These are phyloP conservation scores for Heritiera littoralis DNA, from an alignment of 345 rosid genomes.

Conservation along the genomic window DNA sequence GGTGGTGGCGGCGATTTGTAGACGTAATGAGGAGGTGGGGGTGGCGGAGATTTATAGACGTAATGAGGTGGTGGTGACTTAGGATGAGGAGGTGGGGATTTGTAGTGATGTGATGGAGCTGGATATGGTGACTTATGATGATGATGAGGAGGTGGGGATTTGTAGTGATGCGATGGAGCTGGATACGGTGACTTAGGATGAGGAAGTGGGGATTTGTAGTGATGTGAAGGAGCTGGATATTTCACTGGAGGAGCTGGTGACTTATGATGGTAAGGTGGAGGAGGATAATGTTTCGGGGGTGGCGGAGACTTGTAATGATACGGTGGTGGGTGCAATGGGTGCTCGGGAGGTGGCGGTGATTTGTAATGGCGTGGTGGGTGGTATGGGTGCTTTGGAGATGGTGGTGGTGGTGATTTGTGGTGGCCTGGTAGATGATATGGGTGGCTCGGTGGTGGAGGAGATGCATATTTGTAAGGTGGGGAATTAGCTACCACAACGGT, in stretches of 20 bases:
- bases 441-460: background rate
- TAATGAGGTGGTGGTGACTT: no score
- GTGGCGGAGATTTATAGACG: background rate
- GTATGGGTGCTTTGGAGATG: background rate
- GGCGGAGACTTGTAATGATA: constrained; percentile 20
- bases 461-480: background rate
- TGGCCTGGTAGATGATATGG: constrained; percentile 1
- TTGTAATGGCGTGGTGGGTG: background rate
- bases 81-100: no score
- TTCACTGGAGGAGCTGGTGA: no score
- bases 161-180: no score
- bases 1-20: background rate
- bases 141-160: no score
- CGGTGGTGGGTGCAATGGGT: constrained; percentile 3
- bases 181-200: no score
- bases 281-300: background rate
- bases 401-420: background rate
- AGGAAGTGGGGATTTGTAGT: no score
- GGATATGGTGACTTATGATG: no score
- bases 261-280: no score
- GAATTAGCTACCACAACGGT: background rate
- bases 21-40: background rate
- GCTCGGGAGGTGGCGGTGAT: constrained; percentile 24
- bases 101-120: no score
- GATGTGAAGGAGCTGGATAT: no score